A percentile compares a stretch with the other conserved stretches of the same genome.
Evolutionary conservation across 768 basidiomycete genomes (phyloP).

Genomic region (Termitomyces sp.): DNA sequence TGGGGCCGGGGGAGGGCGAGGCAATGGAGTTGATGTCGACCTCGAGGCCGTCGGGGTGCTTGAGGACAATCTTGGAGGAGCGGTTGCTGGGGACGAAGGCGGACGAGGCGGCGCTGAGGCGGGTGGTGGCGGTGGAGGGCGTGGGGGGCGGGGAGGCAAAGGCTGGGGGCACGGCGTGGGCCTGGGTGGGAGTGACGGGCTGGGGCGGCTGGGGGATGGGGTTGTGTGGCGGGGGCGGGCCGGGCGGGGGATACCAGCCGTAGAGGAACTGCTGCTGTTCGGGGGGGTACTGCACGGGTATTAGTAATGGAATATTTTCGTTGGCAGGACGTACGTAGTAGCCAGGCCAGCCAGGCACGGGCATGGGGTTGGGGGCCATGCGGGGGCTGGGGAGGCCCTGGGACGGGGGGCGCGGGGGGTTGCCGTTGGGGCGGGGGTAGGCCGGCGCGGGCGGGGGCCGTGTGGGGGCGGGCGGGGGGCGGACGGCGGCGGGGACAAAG

Average conservation of each 20-base stretch:
- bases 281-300: slow-evolving; percentile 24
- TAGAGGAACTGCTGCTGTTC: slow-evolving; percentile 44
- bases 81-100: slow-evolving; percentile 61
- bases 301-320: too few relatives aligned
- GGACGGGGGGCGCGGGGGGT: slow-evolving; percentile 51
- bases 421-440: slow-evolving; percentile 67
- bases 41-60: slow-evolving; percentile 63
- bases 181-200: slow-evolving; percentile 67
- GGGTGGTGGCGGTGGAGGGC: slow-evolving; percentile 49
- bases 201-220: slow-evolving; percentile 55
- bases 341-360: slow-evolving; percentile 35
- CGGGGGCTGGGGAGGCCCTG: slow-evolving; percentile 62
- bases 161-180: slow-evolving; percentile 53
- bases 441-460: slow-evolving; percentile 54
- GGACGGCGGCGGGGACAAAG: slow-evolving; percentile 44
- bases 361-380: slow-evolving; percentile 53
- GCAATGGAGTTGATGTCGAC: slow-evolving; percentile 56
- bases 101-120: slow-evolving; percentile 61
- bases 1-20: slow-evolving; percentile 29
- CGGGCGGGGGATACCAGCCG: slow-evolving; percentile 36
- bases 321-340: slow-evolving; percentile 55
- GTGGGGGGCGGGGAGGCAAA: slow-evolving; percentile 69
- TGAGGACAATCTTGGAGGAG: slow-evolving; percentile 49
- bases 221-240: slow-evolving; percentile 43
- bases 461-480: slow-evolving; percentile 45